These are phyloP conservation scores for Neurospora sp. DNA, from an alignment of 495 filamentous ascomycete species.

Conservation along the genomic window DNA sequence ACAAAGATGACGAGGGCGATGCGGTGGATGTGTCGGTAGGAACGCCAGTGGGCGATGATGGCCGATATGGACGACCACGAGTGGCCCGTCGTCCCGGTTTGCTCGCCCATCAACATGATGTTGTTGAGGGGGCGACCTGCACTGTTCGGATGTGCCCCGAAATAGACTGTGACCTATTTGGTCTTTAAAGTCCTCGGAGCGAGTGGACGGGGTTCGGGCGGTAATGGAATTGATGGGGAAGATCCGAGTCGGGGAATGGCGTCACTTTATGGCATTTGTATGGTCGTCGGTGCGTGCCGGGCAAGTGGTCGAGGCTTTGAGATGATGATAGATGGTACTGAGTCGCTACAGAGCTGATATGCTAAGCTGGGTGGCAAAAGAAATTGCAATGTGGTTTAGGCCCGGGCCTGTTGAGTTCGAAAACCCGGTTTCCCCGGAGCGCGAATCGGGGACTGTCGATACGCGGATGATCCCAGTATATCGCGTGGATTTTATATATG, in stretches of 20 bases:
- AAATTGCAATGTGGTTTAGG: neutral
- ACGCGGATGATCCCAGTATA: neutral
- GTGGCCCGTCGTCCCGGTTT: neutral
- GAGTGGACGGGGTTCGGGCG: neutral
- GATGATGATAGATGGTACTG: neutral
- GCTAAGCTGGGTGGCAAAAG: neutral
- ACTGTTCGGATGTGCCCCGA: neutral
- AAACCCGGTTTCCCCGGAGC: neutral
- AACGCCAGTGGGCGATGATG: constrained; percentile 5
- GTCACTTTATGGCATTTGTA: neutral
- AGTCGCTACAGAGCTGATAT: neutral
- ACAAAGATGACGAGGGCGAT: constrained; percentile 1
- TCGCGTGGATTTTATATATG: neutral
- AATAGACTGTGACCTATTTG: no score
- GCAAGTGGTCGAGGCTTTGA: neutral
- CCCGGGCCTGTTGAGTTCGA: neutral
- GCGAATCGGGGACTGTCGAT: neutral
- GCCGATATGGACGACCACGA: neutral
- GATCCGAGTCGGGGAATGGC: neutral
- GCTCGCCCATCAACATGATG: neutral
- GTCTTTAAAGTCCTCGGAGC: neutral
- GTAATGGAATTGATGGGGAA: neutral
- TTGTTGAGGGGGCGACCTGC: neutral
- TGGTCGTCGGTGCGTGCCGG: neutral
- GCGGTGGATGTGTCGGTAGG: constrained; percentile 10